Evolutionary conservation across 2,329 filamentous ascomycete genomes (phyloP).

Genomic region (Uncinocarpus reesii): DNA sequence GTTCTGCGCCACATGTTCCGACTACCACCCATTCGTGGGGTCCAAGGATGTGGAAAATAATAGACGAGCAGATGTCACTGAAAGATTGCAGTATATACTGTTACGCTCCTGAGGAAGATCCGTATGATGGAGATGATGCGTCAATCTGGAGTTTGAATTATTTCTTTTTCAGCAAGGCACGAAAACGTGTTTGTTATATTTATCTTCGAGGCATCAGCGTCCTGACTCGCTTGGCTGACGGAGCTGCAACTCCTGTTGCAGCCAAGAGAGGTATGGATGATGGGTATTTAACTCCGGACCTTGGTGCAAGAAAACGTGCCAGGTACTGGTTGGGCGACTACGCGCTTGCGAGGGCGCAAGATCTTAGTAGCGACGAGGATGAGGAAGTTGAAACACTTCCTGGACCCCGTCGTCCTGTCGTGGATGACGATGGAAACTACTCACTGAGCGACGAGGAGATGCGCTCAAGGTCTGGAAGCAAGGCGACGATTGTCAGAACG

Average conservation of each 20-base stretch:
- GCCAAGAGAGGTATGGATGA: slow-evolving; percentile 41
- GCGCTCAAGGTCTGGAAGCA: slow-evolving; percentile 30
- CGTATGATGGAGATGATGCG: slow-evolving; percentile 85
- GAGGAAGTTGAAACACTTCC: slow-evolving; percentile 17
- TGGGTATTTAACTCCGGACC: slow-evolving; percentile 41
- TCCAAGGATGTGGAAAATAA: slow-evolving; percentile 78
- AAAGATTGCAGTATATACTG: slow-evolving; percentile 82
- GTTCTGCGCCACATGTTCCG: slow-evolving; percentile 39
- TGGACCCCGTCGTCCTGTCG: slow-evolving; percentile 21
- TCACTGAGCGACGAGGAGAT: slow-evolving; percentile 38
- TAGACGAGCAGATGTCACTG: slow-evolving; percentile 90
- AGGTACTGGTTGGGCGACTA: slow-evolving; percentile 76
- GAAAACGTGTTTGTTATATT: slow-evolving; percentile 88
- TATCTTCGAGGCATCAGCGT: slow-evolving; percentile 75
- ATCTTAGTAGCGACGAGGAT: slow-evolving; percentile 28
- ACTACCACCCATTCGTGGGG: slow-evolving; percentile 61
- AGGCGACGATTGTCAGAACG: slow-evolving; percentile 37
- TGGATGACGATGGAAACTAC: slow-evolving; percentile 36
- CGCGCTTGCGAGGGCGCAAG: slow-evolving; percentile 36
- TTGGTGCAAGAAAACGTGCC: slow-evolving; percentile 66
- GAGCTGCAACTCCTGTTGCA: slow-evolving; percentile 35
- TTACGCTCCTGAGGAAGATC: slow-evolving; percentile 80
- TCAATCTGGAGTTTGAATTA: slow-evolving; percentile 94
- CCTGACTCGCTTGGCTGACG: slow-evolving; percentile 56
- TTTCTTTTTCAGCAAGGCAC: slow-evolving; percentile 91